These are phyloP conservation scores for Diaporthe helianthi DNA, from an alignment of 2,329 filamentous ascomycete genomes.

Conservation along the genomic window DNA sequence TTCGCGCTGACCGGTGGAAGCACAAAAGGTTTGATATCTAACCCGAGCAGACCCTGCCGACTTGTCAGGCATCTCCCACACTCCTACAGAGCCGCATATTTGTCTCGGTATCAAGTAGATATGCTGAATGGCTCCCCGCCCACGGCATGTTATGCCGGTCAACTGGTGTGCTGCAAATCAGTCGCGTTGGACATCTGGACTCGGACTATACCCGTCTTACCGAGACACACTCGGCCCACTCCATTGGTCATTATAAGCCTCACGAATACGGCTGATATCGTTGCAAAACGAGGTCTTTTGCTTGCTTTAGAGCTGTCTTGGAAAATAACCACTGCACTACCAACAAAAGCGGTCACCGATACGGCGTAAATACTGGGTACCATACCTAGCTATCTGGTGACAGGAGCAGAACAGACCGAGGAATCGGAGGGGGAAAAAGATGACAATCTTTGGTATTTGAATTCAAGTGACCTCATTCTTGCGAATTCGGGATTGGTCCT, in stretches of 20 bases:
- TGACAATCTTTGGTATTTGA: not conserved
- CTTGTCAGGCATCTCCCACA: not conserved
- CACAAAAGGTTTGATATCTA: not conserved
- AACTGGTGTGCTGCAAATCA: not conserved
- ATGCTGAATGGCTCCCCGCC: not conserved
- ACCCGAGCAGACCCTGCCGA: not conserved
- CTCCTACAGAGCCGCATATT: not conserved
- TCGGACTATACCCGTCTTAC: not conserved
- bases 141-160: not conserved
- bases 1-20: not conserved
- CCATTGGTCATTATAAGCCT: not conserved
- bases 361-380: too few relatives aligned
- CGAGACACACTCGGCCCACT: not conserved
- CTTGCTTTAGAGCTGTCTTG: too few relatives aligned
- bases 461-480: not conserved
- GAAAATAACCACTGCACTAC: too few relatives aligned
- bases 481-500: not conserved
- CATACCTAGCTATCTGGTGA: too few relatives aligned
- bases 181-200: too few relatives aligned
- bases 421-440: not conserved
- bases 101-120: too few relatives aligned
- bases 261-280: fast-evolving
- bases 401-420: not conserved
- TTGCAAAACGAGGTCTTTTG: too few relatives aligned
- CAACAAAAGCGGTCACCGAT: too few relatives aligned